These are phyloP conservation scores for Diddensiella caesifluorescens DNA, from an alignment of 805 yeast species.

Conservation along the genomic window DNA sequence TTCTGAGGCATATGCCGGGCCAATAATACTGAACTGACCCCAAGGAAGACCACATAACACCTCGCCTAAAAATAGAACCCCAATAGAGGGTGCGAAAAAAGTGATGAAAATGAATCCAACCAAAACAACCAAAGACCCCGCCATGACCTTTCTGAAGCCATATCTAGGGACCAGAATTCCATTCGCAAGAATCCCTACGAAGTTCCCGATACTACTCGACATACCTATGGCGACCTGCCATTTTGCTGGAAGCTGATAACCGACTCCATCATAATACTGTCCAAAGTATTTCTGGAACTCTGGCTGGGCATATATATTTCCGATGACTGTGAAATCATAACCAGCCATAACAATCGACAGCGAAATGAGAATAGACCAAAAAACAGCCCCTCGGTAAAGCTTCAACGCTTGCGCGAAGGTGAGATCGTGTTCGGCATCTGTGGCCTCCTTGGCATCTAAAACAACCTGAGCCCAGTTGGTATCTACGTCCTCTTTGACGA, in stretches of 20 bases:
- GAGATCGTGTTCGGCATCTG: conserved; percentile 15
- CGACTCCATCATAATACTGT: not conserved
- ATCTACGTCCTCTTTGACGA: no score
- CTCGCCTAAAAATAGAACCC: conserved; percentile 33
- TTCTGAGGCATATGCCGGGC: conserved; percentile 50
- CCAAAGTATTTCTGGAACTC: conserved; percentile 41
- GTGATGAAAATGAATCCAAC: conserved; percentile 40
- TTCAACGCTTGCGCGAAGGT: conserved; percentile 23
- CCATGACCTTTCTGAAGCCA: conserved; percentile 43
- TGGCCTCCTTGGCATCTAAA: conserved; percentile 10
- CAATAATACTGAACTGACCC: conserved; percentile 48
- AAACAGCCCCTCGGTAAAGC: conserved; percentile 40
- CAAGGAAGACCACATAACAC: conserved; percentile 39
- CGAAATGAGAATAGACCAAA: conserved; percentile 43
- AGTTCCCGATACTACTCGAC: conserved; percentile 32
- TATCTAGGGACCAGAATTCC: conserved; percentile 41
- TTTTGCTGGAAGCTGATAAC: conserved; percentile 8
- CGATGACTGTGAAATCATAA: conserved; percentile 40
- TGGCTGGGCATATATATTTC: conserved; percentile 42
- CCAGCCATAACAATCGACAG: conserved; percentile 47
- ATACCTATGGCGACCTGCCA: conserved; percentile 11
- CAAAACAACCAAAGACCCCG: conserved; percentile 33
- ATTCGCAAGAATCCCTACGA: conserved; percentile 43
- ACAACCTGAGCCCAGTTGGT: conserved; percentile 1
- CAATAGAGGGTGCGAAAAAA: conserved; percentile 40